Percentiles rank a stretch among this genome's conserved stretches.
Conservation (phyloP, 306 rosid genomes). For the Dalbergia oliveri region DNA sequence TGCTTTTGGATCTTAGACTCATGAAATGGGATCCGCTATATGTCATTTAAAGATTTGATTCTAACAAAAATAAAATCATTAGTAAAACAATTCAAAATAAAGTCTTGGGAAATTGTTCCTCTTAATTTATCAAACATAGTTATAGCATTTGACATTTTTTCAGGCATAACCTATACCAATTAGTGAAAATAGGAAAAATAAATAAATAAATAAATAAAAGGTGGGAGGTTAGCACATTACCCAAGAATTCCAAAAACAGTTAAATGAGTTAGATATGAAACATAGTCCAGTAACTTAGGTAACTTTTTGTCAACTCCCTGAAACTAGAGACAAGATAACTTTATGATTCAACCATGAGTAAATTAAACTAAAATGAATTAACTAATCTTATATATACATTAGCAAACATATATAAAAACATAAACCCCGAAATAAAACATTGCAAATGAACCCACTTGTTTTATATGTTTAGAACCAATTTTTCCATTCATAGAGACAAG, state of each 20-base stretch:
- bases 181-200: not conserved
- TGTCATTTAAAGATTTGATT: no score
- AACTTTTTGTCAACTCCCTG: constrained; percentile 17
- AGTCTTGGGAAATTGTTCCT: no score
- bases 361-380: not conserved
- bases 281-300: constrained; percentile 21
- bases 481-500: constrained; percentile 44
- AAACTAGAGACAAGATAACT: constrained; percentile 16
- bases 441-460: constrained; percentile 41
- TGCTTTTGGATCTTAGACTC: no score
- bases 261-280: constrained; percentile 6
- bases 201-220: not conserved
- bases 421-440: constrained; percentile 14
- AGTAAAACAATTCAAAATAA: no score
- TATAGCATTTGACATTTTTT: not conserved
- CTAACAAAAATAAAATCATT: no score
- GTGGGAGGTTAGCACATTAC: constrained; percentile 19
- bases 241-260: constrained; percentile 26
- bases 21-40: no score
- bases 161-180: not conserved
- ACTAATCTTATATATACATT: not conserved
- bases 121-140: no score
- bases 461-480: constrained; percentile 37
- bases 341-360: not conserved
- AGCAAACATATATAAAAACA: constrained; percentile 13